phyloP scores from a whole-genome alignment of 2,329 filamentous ascomycete species.

The Aureobasidium mangrovei region DNA sequence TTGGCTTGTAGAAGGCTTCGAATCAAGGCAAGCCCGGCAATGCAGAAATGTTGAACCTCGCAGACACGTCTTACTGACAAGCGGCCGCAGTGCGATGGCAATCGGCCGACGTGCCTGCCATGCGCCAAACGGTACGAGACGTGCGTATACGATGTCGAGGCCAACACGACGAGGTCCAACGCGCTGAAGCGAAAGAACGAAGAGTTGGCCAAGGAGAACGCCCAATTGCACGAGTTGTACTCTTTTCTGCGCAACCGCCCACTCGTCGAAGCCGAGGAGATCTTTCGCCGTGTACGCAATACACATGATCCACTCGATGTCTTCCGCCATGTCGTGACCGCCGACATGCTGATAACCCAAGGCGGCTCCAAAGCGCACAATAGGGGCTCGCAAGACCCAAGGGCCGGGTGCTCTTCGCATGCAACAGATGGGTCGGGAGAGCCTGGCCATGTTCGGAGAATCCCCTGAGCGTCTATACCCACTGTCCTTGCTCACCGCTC shows the following conservation, averaged over 20 bases:
- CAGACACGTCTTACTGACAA: neutral
- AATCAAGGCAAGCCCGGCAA: conserved; percentile 1
- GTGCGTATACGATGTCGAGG: conserved; percentile 18
- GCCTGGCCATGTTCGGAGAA: too few relatives aligned
- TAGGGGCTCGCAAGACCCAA: neutral
- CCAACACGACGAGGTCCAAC: conserved; percentile 16
- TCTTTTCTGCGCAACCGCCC: conserved; percentile 1
- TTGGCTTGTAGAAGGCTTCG: conserved; percentile 6
- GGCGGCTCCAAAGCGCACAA: neutral
- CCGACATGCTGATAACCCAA: conserved; percentile 3
- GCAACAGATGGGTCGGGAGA: neutral
- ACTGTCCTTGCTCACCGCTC: too few relatives aligned
- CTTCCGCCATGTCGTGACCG: conserved; percentile 1
- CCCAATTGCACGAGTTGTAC: conserved; percentile 11
- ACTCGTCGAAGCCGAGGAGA: conserved; percentile 1
- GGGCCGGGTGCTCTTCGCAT: neutral
- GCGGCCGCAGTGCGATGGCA: conserved; percentile 2
- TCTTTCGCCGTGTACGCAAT: conserved; percentile 12
- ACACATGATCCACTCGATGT: conserved; percentile 8
- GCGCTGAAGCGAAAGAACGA: conserved; percentile 18
- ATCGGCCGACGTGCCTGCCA: conserved; percentile 4
- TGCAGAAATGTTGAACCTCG: neutral
- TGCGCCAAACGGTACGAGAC: conserved; percentile 1
- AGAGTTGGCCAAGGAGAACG: conserved; percentile 15
- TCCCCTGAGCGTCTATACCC: too few relatives aligned